Evolutionary conservation across 305 asterid genomes (phyloP).

Genomic region (Fraxinus sp.): DNA sequence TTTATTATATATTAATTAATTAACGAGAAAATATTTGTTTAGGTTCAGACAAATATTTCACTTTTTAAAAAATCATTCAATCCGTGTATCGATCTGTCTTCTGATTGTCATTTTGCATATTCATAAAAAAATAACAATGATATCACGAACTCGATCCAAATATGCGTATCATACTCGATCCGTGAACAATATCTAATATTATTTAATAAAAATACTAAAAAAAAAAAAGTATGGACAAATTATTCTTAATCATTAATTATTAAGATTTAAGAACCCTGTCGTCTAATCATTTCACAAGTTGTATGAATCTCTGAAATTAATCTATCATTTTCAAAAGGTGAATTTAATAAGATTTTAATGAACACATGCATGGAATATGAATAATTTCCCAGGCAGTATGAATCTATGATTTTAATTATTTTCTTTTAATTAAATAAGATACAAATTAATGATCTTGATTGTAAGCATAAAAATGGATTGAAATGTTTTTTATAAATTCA

Average conservation of each 20-base stretch:
- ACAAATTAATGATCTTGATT: not conserved
- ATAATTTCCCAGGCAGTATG: not conserved
- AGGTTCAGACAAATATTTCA: constrained; percentile 18
- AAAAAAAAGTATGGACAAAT: not conserved
- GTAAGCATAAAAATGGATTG: not conserved
- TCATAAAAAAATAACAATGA: not conserved
- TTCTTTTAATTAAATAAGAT: not conserved
- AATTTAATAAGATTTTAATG: not conserved
- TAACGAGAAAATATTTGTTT: constrained; percentile 16
- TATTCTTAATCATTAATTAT: not conserved
- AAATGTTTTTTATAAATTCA: not conserved
- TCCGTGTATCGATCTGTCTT: constrained; percentile 4
- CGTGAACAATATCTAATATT: not conserved
- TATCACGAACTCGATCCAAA: not conserved
- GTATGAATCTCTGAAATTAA: not conserved
- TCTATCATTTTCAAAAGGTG: not conserved
- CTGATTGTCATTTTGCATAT: constrained; percentile 18
- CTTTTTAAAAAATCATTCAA: constrained; percentile 10
- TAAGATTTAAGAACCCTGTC: not conserved
- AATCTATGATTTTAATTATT: not conserved
- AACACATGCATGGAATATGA: not conserved
- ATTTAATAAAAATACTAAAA: not conserved
- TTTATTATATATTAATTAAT: not conserved
- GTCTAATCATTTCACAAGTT: not conserved
- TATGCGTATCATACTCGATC: not conserved